phyloP scores from a whole-genome alignment of 208 protist species.

The Trypanosoma platydactyli region DNA sequence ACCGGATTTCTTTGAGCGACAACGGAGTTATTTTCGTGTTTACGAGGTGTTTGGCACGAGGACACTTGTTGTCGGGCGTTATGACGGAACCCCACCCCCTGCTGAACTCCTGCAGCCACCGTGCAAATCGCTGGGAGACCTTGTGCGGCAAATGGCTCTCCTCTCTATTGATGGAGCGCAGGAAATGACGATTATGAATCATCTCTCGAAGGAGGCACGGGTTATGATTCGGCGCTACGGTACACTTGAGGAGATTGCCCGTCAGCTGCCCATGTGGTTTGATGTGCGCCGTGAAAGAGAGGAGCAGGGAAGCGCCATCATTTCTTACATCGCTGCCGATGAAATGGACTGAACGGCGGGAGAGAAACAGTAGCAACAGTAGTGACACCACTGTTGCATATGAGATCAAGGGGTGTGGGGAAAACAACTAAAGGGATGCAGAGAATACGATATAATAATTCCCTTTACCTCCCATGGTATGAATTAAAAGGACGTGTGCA shows the following conservation, averaged over 20 bases:
- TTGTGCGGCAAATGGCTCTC: conserved; percentile 76
- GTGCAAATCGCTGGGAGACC: conserved; percentile 34
- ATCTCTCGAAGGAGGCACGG: conserved; percentile 47
- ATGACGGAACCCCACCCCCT: conserved; percentile 27
- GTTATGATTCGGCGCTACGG: conserved; percentile 48
- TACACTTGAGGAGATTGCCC: conserved; percentile 42
- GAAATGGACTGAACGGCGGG: not conserved
- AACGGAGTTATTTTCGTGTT: conserved; percentile 27
- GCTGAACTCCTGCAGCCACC: conserved; percentile 40
- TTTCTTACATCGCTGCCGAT: conserved; percentile 78
- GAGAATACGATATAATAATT: too few relatives aligned
- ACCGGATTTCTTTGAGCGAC: conserved; percentile 35
- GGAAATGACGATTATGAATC: conserved; percentile 44
- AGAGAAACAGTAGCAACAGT: conserved; percentile 13
- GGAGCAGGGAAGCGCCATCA: conserved; percentile 46
- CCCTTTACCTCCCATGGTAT: too few relatives aligned
- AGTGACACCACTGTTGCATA: too few relatives aligned
- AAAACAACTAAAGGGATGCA: too few relatives aligned
- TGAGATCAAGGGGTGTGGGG: not conserved
- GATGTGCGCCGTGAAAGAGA: conserved; percentile 46
- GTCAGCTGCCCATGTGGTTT: conserved; percentile 86
- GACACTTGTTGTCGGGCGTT: conserved; percentile 39
- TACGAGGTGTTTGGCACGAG: conserved; percentile 27
- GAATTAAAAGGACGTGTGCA: too few relatives aligned
- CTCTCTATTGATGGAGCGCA: conserved; percentile 43